Evolutionary conservation across 2,329 filamentous ascomycete species (phyloP).

Genomic region (Chrysosporium queenslandicum): DNA sequence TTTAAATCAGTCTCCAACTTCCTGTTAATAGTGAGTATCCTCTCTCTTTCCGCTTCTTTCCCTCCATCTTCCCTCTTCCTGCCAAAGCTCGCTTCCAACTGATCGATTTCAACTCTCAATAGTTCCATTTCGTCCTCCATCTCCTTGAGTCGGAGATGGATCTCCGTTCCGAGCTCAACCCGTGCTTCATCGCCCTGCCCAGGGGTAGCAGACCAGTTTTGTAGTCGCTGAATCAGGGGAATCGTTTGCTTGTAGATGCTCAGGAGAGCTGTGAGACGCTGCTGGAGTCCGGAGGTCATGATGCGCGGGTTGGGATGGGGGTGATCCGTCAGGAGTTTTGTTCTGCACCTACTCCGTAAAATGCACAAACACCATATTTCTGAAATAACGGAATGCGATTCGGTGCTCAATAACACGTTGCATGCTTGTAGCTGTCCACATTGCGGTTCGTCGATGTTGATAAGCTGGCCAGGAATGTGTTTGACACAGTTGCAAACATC

Average conservation of each 20-base stretch:
- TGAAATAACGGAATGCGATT: neutral
- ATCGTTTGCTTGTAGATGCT: slow-evolving; percentile 45
- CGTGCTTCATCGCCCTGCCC: slow-evolving; percentile 55
- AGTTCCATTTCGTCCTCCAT: slow-evolving; percentile 77
- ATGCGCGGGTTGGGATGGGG: neutral
- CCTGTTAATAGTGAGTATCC: slow-evolving; percentile 56
- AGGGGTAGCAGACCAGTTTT: slow-evolving; percentile 52
- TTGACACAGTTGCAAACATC: neutral
- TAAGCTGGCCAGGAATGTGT: neutral
- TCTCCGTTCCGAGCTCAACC: slow-evolving; percentile 68
- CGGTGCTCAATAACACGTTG: neutral
- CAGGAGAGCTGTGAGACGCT: slow-evolving; percentile 44
- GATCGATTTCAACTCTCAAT: slow-evolving; percentile 63
- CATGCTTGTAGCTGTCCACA: neutral
- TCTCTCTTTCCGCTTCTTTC: slow-evolving; percentile 52
- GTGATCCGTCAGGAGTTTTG: neutral
- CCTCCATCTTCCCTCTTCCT: slow-evolving; percentile 40
- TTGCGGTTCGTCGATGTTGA: neutral
- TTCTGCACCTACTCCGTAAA: neutral
- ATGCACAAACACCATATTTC: neutral
- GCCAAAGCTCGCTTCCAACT: slow-evolving; percentile 44
- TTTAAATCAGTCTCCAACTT: slow-evolving; percentile 61
- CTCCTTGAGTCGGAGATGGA: slow-evolving; percentile 64
- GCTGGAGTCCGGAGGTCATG: slow-evolving; percentile 39
- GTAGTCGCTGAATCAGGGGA: slow-evolving; percentile 47